Percentiles rank a stretch among this genome's conserved stretches.
These are phyloP conservation scores for Hepatocystis sp. DNA, from an alignment of 169 alveolate species.

Conservation along the genomic window DNA sequence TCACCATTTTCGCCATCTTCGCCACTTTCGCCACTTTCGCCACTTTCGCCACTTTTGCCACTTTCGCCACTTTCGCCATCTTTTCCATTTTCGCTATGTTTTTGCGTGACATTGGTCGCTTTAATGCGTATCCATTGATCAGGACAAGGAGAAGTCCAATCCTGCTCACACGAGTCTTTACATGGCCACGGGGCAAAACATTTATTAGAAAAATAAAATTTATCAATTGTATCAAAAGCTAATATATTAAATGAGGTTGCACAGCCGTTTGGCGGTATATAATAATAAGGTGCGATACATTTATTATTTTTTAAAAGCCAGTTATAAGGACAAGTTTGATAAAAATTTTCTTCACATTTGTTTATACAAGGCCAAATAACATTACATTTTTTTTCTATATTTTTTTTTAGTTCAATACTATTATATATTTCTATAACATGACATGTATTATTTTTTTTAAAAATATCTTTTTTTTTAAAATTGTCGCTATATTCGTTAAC, in stretches of 20 bases:
- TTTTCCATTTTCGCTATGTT: neutral
- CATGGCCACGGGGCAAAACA: constrained; percentile 87
- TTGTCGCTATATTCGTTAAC: constrained; percentile 27
- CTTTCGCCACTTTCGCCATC: neutral
- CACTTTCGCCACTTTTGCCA: neutral
- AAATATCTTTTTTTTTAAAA: neutral
- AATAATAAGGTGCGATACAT: constrained; percentile 81
- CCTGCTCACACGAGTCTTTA: constrained; percentile 78
- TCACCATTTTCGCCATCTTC: neutral
- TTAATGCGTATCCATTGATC: constrained; percentile 7
- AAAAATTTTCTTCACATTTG: constrained; percentile 66
- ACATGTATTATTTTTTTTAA: constrained; percentile 1
- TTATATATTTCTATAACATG: constrained; percentile 50
- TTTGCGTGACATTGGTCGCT: neutral
- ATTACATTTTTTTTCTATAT: constrained; percentile 44
- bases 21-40: neutral
- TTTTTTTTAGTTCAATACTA: constrained; percentile 26
- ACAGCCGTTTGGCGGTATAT: constrained; percentile 81
- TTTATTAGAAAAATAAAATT: constrained; percentile 71
- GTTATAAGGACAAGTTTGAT: constrained; percentile 79
- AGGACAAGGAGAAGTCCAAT: constrained; percentile 72
- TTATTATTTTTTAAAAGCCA: constrained; percentile 75
- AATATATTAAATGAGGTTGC: constrained; percentile 27
- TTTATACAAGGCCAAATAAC: constrained; percentile 62
- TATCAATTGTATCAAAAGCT: constrained; percentile 57